Evolutionary conservation across 768 basidiomycete genomes (phyloP), one percentile per base, ranked within the genome.

Genomic region (Leucosporidium scottii): DNA sequence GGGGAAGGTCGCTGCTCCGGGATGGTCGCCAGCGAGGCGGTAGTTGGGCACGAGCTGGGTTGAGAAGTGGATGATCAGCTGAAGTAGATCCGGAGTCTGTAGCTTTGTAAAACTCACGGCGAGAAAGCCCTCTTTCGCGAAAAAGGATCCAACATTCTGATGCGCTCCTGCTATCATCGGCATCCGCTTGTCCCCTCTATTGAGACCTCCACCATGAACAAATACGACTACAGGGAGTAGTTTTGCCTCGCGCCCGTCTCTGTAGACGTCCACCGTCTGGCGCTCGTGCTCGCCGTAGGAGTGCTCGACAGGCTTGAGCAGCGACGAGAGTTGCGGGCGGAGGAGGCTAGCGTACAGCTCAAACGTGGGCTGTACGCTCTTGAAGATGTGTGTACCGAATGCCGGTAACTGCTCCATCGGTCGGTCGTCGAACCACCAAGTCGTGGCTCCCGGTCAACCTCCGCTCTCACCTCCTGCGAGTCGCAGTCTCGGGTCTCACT

Each of bases 11-110:
- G 34, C 34, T 12, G 59, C 34, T 27, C 47, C 39, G 3, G 4
- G 30, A 47, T 60, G 47, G n/a, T 20, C 49, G 18, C 49, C 49
- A 7, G n/a, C 49, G 7, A 60, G 34, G 25, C 59, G 25, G 30
- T 60, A 60, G 39, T 60, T 39, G 59, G 47, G 34, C 7, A 60
- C 36, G 59, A 60, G 23, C 59, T 60, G 49, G 6, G 20, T 4
- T 7, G 18, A 6, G 18, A 17, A 6, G 17, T 4, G 6, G 49
- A 50, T 17, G 18, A n/a, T 50, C 18, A 50, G n/a, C n/a, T 18
- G 5, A 17, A 4, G 49, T 17, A 17, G 4, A n/a, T 18, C 17
- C 4, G n/a, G 18, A 50, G 5, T 7, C 20, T n/a, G 20, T 20
- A 50, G 49, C 49, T 6, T 12, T 36, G 34, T 12, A 36, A 50